Evolutionary conservation across 768 basidiomycete genomes (phyloP).

Genomic region (Rubroboletus pulcherrimus): DNA sequence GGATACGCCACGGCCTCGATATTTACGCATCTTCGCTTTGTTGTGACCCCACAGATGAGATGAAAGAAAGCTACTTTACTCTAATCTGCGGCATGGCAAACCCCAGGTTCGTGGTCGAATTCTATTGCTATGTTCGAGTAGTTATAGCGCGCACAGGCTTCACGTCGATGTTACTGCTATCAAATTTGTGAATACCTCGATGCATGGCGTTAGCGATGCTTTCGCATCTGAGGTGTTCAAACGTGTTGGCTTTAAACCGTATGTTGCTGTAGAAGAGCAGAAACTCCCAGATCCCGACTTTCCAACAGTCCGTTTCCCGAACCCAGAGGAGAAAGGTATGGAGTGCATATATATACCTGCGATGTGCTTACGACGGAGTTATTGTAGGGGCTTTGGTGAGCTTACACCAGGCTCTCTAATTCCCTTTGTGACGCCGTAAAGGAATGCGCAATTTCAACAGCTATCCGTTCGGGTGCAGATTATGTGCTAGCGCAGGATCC

Average conservation of each 20-base stretch:
- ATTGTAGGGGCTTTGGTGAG: conserved; percentile 47
- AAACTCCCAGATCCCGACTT: conserved; percentile 78
- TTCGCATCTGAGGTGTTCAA: conserved; percentile 58
- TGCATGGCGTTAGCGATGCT: conserved; percentile 84
- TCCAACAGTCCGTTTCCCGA: conserved; percentile 80
- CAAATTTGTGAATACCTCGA: conserved; percentile 81
- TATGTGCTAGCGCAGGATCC: conserved; percentile 89
- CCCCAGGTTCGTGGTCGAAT: conserved; percentile 13
- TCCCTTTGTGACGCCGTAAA: conserved; percentile 26
- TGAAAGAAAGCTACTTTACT: conserved; percentile 57
- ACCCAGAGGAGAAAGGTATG: conserved; percentile 86
- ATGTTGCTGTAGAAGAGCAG: conserved; percentile 62
- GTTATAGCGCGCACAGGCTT: conserved; percentile 10
- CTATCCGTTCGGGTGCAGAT: conserved; percentile 45
- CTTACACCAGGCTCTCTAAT: conserved; percentile 1
- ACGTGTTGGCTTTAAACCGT: conserved; percentile 54
- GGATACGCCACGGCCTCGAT: conserved; percentile 37
- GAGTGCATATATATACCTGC: neutral
- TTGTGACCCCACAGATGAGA: conserved; percentile 53
- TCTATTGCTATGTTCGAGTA: neutral
- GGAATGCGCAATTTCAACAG: conserved; percentile 70
- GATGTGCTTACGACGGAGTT: conserved; percentile 1
- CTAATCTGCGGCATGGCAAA: conserved; percentile 27
- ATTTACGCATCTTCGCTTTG: conserved; percentile 43
- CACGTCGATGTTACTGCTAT: conserved; percentile 22